Evolutionary conservation across 2,329 filamentous ascomycete species (phyloP).

Genomic region (Kalaharituber pfeilii): DNA sequence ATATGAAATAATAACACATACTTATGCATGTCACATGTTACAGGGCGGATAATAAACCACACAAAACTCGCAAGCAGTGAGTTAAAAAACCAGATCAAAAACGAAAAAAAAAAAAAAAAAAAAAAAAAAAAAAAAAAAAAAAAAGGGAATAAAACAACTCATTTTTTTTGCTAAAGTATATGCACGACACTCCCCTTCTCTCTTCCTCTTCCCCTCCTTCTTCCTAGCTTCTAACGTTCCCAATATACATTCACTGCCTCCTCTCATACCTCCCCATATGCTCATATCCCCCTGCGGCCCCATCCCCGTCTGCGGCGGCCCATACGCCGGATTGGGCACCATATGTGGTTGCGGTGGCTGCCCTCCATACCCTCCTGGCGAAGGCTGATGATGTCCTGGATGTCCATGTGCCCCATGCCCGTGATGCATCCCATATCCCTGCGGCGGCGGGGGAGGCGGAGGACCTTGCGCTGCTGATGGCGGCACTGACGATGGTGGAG

Average conservation of each 20-base stretch:
- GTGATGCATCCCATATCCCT: not conserved
- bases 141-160: not conserved
- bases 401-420: not conserved
- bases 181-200: not conserved
- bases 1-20: not conserved
- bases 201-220: conserved; percentile 4
- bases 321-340: too few relatives aligned
- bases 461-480: not conserved
- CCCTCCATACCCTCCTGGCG: not conserved
- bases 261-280: conserved; percentile 8
- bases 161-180: not conserved
- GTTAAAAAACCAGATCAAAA: not conserved
- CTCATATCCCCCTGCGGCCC: not conserved
- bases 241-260: conserved; percentile 6
- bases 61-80: not conserved
- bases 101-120: not conserved
- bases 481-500: not conserved
- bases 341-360: too few relatives aligned
- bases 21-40: not conserved
- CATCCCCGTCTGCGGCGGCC: not conserved
- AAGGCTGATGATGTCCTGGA: not conserved
- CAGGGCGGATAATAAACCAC: too few relatives aligned
- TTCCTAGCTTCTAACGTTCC: conserved; percentile 1
- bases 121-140: not conserved
- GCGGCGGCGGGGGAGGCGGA: not conserved